Conservation (phyloP, 306 rosid genomes). For the Arachis stenosperma region DNA sequence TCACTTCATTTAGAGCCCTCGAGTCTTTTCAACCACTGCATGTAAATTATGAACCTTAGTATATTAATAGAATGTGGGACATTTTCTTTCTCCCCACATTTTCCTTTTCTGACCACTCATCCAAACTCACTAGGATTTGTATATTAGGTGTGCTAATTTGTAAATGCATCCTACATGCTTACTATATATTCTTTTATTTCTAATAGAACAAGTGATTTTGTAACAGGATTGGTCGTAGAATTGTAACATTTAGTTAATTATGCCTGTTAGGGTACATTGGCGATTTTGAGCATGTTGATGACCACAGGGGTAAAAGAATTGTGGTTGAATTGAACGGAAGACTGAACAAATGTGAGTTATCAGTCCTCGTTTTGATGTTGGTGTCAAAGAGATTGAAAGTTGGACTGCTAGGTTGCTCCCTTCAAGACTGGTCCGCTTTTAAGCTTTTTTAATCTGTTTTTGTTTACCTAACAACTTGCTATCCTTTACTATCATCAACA, state of each 20-base stretch:
- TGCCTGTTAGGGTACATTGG: slow-evolving; percentile 45
- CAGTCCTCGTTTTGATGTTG: slow-evolving; percentile 49
- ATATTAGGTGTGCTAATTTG: background rate
- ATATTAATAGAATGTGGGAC: background rate
- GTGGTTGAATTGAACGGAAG: slow-evolving; percentile 52
- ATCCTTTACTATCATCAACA: too few species aligned
- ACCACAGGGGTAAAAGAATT: slow-evolving; percentile 48
- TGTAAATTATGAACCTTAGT: background rate
- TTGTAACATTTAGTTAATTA: too few species aligned
- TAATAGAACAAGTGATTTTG: background rate
- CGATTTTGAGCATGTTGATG: slow-evolving; percentile 50
- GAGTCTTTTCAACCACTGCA: too few species aligned
- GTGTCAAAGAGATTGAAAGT: slow-evolving; percentile 47
- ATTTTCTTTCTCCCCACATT: background rate
- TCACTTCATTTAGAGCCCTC: too few species aligned
- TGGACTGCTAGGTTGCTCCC: slow-evolving; percentile 46
- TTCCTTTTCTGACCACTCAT: background rate
- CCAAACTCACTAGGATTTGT: background rate
- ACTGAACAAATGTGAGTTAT: slow-evolving; percentile 50
- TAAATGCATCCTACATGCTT: background rate
- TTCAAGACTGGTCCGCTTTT: too few species aligned
- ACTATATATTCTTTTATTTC: background rate
- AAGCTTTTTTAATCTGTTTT: too few species aligned
- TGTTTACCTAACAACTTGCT: too few species aligned
- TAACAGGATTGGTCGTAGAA: too few species aligned